phyloP scores from a whole-genome alignment of 202 grass and related monocot species.

The Zizania palustris region DNA sequence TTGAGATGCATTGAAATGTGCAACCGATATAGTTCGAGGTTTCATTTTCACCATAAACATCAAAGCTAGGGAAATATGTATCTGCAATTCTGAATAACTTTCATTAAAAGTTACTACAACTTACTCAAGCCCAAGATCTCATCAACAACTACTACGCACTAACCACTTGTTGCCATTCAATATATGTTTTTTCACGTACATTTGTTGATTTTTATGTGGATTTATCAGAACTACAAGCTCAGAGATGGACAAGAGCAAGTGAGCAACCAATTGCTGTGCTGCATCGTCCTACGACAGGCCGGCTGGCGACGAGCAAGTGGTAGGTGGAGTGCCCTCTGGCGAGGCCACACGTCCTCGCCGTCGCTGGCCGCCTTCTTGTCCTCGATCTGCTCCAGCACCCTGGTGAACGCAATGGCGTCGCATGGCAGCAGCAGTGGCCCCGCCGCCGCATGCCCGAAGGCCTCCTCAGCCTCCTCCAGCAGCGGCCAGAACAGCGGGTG shows the following conservation, averaged over 20 bases:
- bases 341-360: constrained; percentile 20
- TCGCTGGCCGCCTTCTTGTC: constrained; percentile 23
- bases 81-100: neutral
- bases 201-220: neutral
- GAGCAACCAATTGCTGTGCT: neutral
- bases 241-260: neutral
- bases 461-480: constrained; percentile 58
- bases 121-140: constrained; percentile 10
- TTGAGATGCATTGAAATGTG: neutral
- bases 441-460: constrained; percentile 41
- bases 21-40: neutral
- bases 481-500: constrained; percentile 55
- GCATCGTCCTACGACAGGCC: neutral
- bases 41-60: neutral
- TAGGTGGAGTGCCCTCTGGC: constrained; percentile 38
- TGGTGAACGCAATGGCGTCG: constrained; percentile 33
- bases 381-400: constrained; percentile 51
- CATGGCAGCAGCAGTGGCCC: constrained; percentile 62
- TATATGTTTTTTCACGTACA: neutral
- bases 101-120: neutral
- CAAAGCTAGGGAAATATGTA: neutral
- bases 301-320: constrained; percentile 15
- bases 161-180: neutral
- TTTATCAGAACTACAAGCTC: constrained; percentile 8
- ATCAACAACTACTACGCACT: neutral